Conservation (phyloP, 192 early-diverging fungal genomes). For the Coemansia sp. region DNA sequence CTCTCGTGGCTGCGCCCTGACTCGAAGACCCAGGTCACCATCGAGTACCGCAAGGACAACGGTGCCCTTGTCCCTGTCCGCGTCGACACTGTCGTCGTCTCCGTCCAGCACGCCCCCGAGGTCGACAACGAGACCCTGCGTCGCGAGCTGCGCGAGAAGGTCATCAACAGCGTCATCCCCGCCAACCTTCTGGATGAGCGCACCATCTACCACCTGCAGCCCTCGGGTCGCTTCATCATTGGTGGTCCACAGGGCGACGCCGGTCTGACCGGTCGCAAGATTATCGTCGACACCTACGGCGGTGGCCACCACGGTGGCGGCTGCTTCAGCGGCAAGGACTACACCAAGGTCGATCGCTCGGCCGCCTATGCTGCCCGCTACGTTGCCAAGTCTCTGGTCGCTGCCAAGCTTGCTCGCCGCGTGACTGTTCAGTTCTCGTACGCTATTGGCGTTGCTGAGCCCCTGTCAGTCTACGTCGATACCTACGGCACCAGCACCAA, state of each 20-base stretch:
- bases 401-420: slow-evolving; percentile 90
- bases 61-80: slow-evolving; percentile 93
- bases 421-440: slow-evolving; percentile 94
- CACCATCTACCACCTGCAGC: slow-evolving; percentile 96
- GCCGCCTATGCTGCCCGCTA: slow-evolving; percentile 98
- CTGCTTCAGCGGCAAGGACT: slow-evolving; percentile 99
- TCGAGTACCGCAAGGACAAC: slow-evolving; percentile 95
- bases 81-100: slow-evolving; percentile 97
- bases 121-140: slow-evolving; percentile 83
- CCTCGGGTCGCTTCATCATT: slow-evolving; percentile 98
- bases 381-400: slow-evolving; percentile 97
- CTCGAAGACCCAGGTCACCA: slow-evolving; percentile 99
- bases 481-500: slow-evolving; percentile 94
- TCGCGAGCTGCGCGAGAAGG: slow-evolving; percentile 84
- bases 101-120: slow-evolving; percentile 92
- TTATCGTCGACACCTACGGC: slow-evolving; percentile 82
- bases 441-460: slow-evolving; percentile 98
- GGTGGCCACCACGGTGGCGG: slow-evolving; percentile 97
- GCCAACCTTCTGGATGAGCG: slow-evolving; percentile 81
- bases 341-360: slow-evolving; percentile 99
- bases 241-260: slow-evolving; percentile 99
- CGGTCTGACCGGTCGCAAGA: slow-evolving; percentile 98
- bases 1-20: slow-evolving; percentile 95
- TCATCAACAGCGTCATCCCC: slow-evolving; percentile 91
- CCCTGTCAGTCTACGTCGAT: slow-evolving; percentile 93